These are phyloP conservation scores for Hypoxylon lienhwacheense DNA, from an alignment of 495 filamentous ascomycete genomes.

Conservation along the genomic window DNA sequence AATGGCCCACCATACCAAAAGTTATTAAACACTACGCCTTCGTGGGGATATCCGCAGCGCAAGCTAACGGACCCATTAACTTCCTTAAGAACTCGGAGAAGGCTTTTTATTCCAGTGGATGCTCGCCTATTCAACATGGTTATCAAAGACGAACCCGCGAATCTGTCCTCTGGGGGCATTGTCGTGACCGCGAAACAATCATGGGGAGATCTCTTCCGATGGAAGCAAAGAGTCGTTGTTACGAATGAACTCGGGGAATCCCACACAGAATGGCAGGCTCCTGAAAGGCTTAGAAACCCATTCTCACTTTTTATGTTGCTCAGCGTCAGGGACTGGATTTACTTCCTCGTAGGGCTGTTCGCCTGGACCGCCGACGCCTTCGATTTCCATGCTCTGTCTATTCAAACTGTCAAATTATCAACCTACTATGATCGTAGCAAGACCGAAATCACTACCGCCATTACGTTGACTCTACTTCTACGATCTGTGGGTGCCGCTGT, in stretches of 20 bases:
- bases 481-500: constrained; percentile 68
- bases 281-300: constrained; percentile 62
- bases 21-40: neutral
- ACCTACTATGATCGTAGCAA: constrained; percentile 64
- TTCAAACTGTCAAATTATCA: constrained; percentile 69
- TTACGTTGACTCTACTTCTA: constrained; percentile 72
- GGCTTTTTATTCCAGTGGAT: neutral
- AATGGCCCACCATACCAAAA: neutral
- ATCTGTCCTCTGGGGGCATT: constrained; percentile 61
- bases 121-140: constrained; percentile 17
- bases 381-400: constrained; percentile 76
- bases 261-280: constrained; percentile 61
- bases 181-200: constrained; percentile 61
- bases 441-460: constrained; percentile 70
- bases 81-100: neutral
- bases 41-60: neutral
- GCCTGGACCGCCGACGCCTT: constrained; percentile 74
- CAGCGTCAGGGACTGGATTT: constrained; percentile 59
- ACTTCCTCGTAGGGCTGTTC: constrained; percentile 63
- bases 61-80: neutral
- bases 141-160: constrained; percentile 52
- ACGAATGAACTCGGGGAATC: constrained; percentile 60
- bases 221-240: constrained; percentile 67
- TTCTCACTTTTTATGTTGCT: constrained; percentile 62
- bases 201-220: constrained; percentile 64